Base-by-base conservation (phyloP, 495 filamentous ascomycete genomes). In the Letharia lupina region DNA sequence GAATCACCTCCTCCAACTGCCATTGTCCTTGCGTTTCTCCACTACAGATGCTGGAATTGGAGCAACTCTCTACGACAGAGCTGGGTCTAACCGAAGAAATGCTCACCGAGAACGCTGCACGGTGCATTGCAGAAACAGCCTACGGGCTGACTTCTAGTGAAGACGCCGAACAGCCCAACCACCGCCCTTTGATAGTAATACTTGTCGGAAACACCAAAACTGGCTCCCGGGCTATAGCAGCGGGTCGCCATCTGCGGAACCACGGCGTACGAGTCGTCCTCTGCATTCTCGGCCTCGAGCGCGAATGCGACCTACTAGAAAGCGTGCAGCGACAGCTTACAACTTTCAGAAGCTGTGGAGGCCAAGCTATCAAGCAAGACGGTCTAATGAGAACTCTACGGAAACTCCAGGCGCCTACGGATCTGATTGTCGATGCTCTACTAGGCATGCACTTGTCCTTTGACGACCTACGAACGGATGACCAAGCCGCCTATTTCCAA, bases 171-270 rank as follows among this genome's bases (percentile, higher is more conserved):
- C 13, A 61, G 40, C 77, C 1, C 75, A 80, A 52, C 72, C 79
- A 37, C 33, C 41, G 40, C 33, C 85, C 86, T 3, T 89, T 89
- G 1, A 86, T 96, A 45, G 83, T 96, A 31, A 82, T 96, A 31
- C 78, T 96, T 23, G 91, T 89, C 2, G 94, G 94, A 31, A 96
- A 96, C 71, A 90, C 95, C 71, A 89, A 90, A 66, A 89, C 84
- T 1, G 94, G 93, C 31, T 87, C 88, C 20, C 83, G 94, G 61
- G 91, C 91, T 15, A 82, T 97, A 58, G 88, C 91, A 13, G 91
- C 91, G 4, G 92, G 87, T 52, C 86, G 94, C 12, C 92, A 96
- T 74, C 83, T 98, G 23, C 86, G 87, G 42, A 92, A 90, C 69
- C 87, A 91, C 65, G 86, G 89, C 3, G 78, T 89, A 62, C 85